Evolutionary conservation across 1,284 basidiomycete genomes (phyloP).

Genomic region (Ganoderma multipileum): DNA sequence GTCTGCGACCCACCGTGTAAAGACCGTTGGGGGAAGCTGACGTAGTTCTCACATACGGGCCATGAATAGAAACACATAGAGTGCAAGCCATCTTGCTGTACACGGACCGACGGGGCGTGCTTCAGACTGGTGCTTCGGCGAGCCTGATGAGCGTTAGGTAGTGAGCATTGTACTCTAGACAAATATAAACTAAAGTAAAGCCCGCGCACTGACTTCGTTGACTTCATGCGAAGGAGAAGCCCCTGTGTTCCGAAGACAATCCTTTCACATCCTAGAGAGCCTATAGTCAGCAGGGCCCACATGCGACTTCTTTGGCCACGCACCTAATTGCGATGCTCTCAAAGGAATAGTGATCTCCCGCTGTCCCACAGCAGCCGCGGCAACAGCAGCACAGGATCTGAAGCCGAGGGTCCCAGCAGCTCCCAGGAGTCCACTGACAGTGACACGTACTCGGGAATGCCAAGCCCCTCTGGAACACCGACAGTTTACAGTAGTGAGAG

Average conservation of each 20-base stretch:
- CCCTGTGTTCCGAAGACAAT: neutral
- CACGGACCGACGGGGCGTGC: neutral
- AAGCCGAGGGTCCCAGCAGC: too few species aligned
- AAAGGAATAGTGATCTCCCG: neutral
- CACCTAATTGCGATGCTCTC: neutral
- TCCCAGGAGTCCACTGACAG: too few species aligned
- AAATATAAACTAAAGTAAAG: neutral
- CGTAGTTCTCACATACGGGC: neutral
- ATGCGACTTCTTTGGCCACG: neutral
- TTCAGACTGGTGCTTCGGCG: neutral
- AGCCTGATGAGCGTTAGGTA: neutral
- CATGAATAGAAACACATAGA: neutral
- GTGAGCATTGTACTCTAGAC: neutral
- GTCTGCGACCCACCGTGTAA: neutral
- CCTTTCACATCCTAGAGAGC: neutral
- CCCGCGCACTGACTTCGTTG: too few species aligned
- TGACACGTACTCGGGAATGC: too few species aligned
- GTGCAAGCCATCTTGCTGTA: neutral
- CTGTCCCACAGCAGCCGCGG: too few species aligned
- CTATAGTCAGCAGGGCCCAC: neutral
- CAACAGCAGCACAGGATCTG: too few species aligned
- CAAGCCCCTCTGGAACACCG: too few species aligned
- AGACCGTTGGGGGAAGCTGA: neutral
- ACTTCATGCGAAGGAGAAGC: too few species aligned
- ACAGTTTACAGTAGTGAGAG: too few species aligned